A percentile compares a stretch with the other conserved stretches of the same genome.
Conservation (phyloP, 1,284 basidiomycete genomes). For the Cystobasidium pallidum region DNA sequence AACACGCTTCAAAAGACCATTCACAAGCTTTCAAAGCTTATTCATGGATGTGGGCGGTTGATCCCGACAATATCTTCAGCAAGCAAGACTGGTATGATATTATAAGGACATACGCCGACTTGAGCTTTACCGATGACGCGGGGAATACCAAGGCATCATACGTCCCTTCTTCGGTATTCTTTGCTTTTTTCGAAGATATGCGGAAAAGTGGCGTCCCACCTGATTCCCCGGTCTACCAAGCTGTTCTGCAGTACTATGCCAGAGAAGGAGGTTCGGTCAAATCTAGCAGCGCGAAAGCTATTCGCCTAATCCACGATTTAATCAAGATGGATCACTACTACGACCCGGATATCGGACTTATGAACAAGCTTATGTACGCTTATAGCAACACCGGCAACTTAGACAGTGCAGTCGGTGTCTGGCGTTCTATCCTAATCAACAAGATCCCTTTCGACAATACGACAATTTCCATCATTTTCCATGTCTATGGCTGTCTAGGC, state of each 20-base stretch:
- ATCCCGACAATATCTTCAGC: slow-evolving; percentile 53
- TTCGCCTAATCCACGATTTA: slow-evolving; percentile 74
- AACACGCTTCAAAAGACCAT: slow-evolving; percentile 60
- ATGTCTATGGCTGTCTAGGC: slow-evolving; percentile 70
- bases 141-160: slow-evolving; percentile 60
- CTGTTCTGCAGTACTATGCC: slow-evolving; percentile 65
- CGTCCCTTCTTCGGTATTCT: slow-evolving; percentile 68
- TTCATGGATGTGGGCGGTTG: slow-evolving; percentile 57
- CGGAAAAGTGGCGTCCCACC: slow-evolving; percentile 66
- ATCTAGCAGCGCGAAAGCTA: slow-evolving; percentile 53
- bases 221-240: slow-evolving; percentile 69
- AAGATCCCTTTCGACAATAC: slow-evolving; percentile 64
- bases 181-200: slow-evolving; percentile 84
- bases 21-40: slow-evolving; percentile 69
- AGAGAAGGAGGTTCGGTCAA: slow-evolving; percentile 41
- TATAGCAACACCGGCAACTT: slow-evolving; percentile 77
- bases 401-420: slow-evolving; percentile 72
- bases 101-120: slow-evolving; percentile 48
- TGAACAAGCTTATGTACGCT: slow-evolving; percentile 87
- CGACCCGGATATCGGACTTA: slow-evolving; percentile 72
- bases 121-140: slow-evolving; percentile 44
- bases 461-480: slow-evolving; percentile 79
- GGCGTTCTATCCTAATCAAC: slow-evolving; percentile 70
- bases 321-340: slow-evolving; percentile 76
- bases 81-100: slow-evolving; percentile 48